These are phyloP conservation scores for Pistacia vera DNA, from an alignment of 345 rosid species.

Conservation along the genomic window DNA sequence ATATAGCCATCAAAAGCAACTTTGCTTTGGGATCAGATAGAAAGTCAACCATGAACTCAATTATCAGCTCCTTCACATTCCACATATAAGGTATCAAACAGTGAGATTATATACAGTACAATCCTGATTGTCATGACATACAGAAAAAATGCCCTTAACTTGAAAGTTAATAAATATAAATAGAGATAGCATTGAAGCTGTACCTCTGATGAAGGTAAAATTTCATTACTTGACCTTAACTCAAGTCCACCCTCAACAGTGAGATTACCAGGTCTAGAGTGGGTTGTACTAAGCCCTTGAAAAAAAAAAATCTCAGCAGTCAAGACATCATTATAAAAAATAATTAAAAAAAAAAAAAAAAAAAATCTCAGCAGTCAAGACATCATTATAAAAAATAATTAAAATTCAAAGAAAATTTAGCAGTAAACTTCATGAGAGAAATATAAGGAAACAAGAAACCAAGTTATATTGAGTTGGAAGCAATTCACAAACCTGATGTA, in stretches of 20 bases:
- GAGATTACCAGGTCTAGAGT: slow-evolving; percentile 53
- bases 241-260: slow-evolving; percentile 51
- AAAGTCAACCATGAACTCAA: slow-evolving; percentile 9
- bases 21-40: background rate
- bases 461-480: slow-evolving; percentile 16
- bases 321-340: slow-evolving; percentile 20
- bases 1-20: background rate
- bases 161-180: background rate
- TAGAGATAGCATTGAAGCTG: slow-evolving; percentile 1
- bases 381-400: slow-evolving; percentile 16
- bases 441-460: slow-evolving; percentile 1
- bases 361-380: slow-evolving; percentile 27
- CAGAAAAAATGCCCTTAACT: background rate
- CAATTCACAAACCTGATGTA: slow-evolving; percentile 46
- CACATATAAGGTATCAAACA: background rate
- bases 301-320: slow-evolving; percentile 29
- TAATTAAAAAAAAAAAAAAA: slow-evolving; percentile 22
- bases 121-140: background rate
- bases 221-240: slow-evolving; percentile 52
- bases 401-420: slow-evolving; percentile 11
- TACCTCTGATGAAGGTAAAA: slow-evolving; percentile 66
- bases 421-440: background rate
- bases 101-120: too few species aligned
- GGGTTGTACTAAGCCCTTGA: slow-evolving; percentile 59
- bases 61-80: background rate